Evolutionary conservation across 371 early-diverging fungal species (phyloP), one percentile per base, ranked within the genome.

Genomic region (Mucor piriformis): DNA sequence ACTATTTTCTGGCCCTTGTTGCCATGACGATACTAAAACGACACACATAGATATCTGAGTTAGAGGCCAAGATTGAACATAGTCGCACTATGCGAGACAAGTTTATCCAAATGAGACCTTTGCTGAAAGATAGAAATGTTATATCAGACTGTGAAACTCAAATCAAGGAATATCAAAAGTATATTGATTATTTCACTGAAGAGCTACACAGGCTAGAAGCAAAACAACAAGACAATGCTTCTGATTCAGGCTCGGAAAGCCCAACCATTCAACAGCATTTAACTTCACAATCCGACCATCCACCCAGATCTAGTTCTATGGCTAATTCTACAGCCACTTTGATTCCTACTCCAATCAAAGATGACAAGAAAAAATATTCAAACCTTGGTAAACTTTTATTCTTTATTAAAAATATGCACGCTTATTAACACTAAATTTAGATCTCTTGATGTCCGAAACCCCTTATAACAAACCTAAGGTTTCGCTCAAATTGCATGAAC

Each of bases 381-480:
- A 80, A 82, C 54, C 71, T 84, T 47, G 85, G 85, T 75, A 79
- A 77, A 61, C 60, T 23, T n/a, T n/a, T n/a, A n/a, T n/a, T n/a
- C n/a, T n/a, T n/a, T n/a, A n/a, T n/a, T n/a, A n/a, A 24, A 49
- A 29, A 38, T 37, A 18, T 51, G 34, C 16, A 21, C 18, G 10
- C 0, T 38, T 20, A 53, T 46, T 13, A 25, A 58, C 20, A 58
- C 47, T 53, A 51, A 52, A 58, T 21, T 18, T 69, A 79, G 92
- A 90, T 66, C 74, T 90, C 59, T 74, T 90, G 34, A 91, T 87
- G 64, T 83, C 87, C 13, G 88, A 88, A 42, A 89, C 91, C 24
- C 83, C 89, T 10, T 83, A 93, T 55, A 92, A 94, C 7, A 81
- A 83, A 10, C 88, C 92, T 46, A 94, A 95, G 69, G 88, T 96